Evolutionary conservation across 257 asterid species (phyloP).

Genomic region (Solanum arcanum): DNA sequence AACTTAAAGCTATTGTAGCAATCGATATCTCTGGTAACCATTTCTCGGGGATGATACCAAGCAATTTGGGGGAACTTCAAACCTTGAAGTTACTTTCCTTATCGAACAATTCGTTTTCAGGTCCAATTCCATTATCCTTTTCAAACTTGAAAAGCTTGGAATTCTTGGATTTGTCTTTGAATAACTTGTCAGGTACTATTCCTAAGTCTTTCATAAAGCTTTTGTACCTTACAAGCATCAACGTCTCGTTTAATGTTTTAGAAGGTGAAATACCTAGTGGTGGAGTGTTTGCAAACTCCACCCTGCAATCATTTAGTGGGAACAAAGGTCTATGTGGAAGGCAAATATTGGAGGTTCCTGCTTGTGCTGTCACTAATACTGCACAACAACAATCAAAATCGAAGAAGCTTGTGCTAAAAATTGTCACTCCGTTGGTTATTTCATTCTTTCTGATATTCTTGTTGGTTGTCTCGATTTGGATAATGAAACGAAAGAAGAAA

Average conservation of each 20-base stretch:
- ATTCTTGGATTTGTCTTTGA: conserved; percentile 20
- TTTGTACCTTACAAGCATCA: background rate
- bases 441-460: background rate
- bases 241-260: background rate
- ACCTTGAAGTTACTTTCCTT: conserved; percentile 14
- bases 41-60: conserved; percentile 17
- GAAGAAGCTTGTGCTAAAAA: background rate
- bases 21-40: conserved; percentile 23
- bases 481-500: background rate
- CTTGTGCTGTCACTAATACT: background rate
- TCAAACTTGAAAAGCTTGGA: conserved; percentile 23
- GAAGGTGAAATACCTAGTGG: background rate
- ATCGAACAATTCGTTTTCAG: conserved; percentile 19
- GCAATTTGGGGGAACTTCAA: conserved; percentile 15
- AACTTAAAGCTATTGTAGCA: conserved; percentile 3
- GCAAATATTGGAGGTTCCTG: background rate
- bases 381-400: background rate
- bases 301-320: conserved; percentile 11
- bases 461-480: conserved; percentile 3
- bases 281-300: conserved; percentile 27
- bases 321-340: conserved; percentile 17
- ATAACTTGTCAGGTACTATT: conserved; percentile 19
- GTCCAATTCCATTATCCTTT: conserved; percentile 27
- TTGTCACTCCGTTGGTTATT: conserved; percentile 4
- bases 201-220: conserved; percentile 2